A percentile compares a stretch with the other conserved stretches of the same genome.
phyloP scores from a whole-genome alignment of 305 asterid genomes.

The Nicotiana rustica region DNA sequence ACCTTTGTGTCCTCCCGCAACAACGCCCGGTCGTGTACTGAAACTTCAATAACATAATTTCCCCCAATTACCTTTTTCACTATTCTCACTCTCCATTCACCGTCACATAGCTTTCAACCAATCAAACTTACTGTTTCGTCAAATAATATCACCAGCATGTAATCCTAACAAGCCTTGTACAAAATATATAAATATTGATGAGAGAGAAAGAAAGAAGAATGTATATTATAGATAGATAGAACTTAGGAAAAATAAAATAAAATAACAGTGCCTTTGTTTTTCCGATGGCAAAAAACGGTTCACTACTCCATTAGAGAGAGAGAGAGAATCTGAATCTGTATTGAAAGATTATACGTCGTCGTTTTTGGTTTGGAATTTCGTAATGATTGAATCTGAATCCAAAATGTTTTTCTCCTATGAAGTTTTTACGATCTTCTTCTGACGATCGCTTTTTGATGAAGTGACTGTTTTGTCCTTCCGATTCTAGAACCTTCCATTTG shows the following conservation, averaged over 20 bases:
- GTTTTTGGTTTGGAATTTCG: conserved; percentile 39
- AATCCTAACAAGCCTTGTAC: too few relatives aligned
- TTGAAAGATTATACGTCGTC: conserved; percentile 40
- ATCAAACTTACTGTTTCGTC: too few relatives aligned
- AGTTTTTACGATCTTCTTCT: conserved; percentile 3
- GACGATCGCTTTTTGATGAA: conserved; percentile 47
- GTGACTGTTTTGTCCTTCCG: conserved; percentile 44
- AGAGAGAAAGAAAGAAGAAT: too few relatives aligned
- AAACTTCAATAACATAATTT: background rate
- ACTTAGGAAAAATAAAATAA: conserved; percentile 12
- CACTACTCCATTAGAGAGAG: conserved; percentile 44
- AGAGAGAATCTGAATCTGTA: conserved; percentile 35
- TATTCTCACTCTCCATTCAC: background rate
- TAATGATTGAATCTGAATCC: conserved; percentile 79
- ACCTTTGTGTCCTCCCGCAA: background rate
- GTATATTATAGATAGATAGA: conserved; percentile 32
- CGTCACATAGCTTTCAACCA: too few relatives aligned
- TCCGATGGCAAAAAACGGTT: conserved; percentile 52
- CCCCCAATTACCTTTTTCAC: background rate
- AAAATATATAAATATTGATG: too few relatives aligned
- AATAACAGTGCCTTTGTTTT: conserved; percentile 43
- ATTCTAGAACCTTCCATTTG: conserved; percentile 39
- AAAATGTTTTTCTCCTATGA: conserved; percentile 54
- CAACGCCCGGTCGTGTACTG: background rate
- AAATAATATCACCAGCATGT: too few relatives aligned